Evolutionary conservation across 1,139 yeast genomes (phyloP), one percentile per base, ranked within the genome.

Genomic region (Arxiozyma heterogenica): DNA sequence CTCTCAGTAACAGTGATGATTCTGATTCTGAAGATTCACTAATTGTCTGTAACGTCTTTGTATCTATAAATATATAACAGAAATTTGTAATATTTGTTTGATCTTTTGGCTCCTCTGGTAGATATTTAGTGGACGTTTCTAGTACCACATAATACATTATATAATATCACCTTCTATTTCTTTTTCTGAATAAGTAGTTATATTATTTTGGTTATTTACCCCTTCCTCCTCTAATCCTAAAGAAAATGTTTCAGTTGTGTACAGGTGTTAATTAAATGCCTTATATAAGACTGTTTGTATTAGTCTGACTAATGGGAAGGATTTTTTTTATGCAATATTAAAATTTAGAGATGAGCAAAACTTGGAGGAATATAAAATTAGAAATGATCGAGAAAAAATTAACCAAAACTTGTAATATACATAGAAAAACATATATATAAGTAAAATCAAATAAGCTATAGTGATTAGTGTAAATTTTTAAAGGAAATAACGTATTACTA

Each of bases 101-200:
- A 53, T 66, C 70, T 55, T 64, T 64, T 17, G 68, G 68, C 4
- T 59, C 59, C 47, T 66, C 69, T 34, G 59, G 58, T 48, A 53
- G 53, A 49, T 64, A 66, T 42, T 56, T 55, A 12, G 61, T 59
- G 41, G 61, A 61, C n/a, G 63, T 56, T 55, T 67, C 71, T 51
- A 67, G 52, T 50, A 67, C 60, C 48, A 66, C 64, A 58, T 65
- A 66, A 54, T 55, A 61, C 70, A 67, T 59, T 50, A 50, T 52
- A 47, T 46, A 15, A 4, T 20, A 17, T 12, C 15, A n/a, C 18
- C 9, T 34, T n/a, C 20, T 20, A 20, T 30, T 34, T 18, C 21
- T n/a, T 15, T 17, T 11, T 23, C 25, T 27, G 7, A n/a, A n/a
- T 17, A 11, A 8, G 4, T 25, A 30, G 27, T 1, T 44, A 44